Conservation (phyloP, 2,329 filamentous ascomycete species). For the Fusarium tuaranense region DNA sequence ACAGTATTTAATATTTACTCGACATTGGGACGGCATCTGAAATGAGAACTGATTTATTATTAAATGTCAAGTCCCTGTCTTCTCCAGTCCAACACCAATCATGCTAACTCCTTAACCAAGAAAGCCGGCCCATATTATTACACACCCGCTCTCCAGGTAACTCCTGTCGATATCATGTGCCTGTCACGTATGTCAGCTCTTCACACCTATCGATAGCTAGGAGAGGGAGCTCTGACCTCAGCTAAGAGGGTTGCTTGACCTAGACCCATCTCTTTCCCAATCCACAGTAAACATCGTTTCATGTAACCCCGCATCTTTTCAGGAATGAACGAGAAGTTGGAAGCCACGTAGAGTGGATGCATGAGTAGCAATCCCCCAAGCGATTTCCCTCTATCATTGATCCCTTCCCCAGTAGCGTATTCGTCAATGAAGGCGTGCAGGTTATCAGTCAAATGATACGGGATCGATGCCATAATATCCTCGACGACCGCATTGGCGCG, state of each 20-base stretch:
- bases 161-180: not conserved
- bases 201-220: not conserved
- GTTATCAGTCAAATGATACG: not conserved
- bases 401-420: not conserved
- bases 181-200: not conserved
- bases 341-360: not conserved
- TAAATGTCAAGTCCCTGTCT: not conserved
- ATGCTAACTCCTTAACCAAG: not conserved
- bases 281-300: not conserved
- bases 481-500: not conserved
- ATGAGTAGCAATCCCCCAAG: not conserved
- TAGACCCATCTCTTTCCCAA: not conserved
- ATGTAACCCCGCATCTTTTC: not conserved
- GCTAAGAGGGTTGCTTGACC: not conserved
- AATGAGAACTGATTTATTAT: not conserved
- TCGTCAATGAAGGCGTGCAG: not conserved
- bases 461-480: not conserved
- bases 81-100: not conserved
- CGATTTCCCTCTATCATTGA: not conserved
- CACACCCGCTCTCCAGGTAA: not conserved
- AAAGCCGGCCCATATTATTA: not conserved
- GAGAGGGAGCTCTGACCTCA: not conserved
- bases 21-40: not conserved
- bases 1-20: not conserved
- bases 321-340: not conserved